phyloP scores from a whole-genome alignment of 768 basidiomycete species.

The Lactifluus pinguis region DNA sequence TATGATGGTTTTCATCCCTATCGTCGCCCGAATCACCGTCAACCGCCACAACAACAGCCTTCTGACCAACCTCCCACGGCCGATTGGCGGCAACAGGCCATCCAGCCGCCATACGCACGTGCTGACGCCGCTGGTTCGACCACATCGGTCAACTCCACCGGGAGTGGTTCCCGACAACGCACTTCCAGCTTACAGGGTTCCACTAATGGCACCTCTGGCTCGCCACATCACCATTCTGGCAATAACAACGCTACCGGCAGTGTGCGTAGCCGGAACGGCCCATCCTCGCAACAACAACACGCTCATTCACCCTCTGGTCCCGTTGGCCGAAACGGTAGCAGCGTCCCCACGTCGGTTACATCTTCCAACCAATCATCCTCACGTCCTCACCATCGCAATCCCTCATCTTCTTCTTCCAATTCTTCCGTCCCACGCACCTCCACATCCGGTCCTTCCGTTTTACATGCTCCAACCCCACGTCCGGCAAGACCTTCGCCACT shows the following conservation, averaged over 20 bases:
- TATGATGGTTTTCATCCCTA: slow-evolving; percentile 72
- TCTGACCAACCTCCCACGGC: slow-evolving; percentile 21
- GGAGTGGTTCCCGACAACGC: slow-evolving; percentile 46
- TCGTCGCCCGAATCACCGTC: slow-evolving; percentile 49
- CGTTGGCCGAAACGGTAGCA: not conserved
- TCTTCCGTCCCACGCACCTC: slow-evolving; percentile 29
- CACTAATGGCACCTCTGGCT: slow-evolving; percentile 28
- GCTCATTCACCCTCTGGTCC: slow-evolving; percentile 10
- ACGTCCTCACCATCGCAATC: slow-evolving; percentile 37
- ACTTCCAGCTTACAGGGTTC: slow-evolving; percentile 66
- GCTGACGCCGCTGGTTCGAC: slow-evolving; percentile 73
- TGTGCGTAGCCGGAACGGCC: slow-evolving; percentile 17
- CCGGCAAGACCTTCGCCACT: slow-evolving; percentile 50
- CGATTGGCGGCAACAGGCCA: slow-evolving; percentile 44
- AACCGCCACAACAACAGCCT: slow-evolving; percentile 24
- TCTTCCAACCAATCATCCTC: slow-evolving; percentile 21
- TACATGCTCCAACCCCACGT: slow-evolving; percentile 24
- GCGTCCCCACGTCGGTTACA: slow-evolving; percentile 7
- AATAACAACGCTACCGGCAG: slow-evolving; percentile 19
- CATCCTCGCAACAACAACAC: slow-evolving; percentile 14
- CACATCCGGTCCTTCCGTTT: slow-evolving; percentile 27
- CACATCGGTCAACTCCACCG: slow-evolving; percentile 64
- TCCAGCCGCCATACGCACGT: slow-evolving; percentile 73
- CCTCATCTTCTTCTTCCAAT: slow-evolving; percentile 39
- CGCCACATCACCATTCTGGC: slow-evolving; percentile 22